phyloP scores from a whole-genome alignment of 148 eudicot genomes.

The Gaultheria prostrata region DNA sequence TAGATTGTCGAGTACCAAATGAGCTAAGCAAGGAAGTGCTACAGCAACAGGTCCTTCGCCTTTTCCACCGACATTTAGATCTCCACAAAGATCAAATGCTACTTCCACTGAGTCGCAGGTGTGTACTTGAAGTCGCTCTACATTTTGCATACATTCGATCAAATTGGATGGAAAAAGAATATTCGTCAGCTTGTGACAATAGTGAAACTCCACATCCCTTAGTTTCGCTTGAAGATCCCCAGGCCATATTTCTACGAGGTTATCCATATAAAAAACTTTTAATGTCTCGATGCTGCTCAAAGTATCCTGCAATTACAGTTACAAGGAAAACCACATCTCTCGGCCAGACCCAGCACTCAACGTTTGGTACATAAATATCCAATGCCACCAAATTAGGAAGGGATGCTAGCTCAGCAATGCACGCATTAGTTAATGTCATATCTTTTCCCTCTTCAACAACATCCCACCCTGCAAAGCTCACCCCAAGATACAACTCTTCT shows the following conservation, averaged over 20 bases:
- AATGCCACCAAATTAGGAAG: not conserved
- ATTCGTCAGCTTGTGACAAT: not conserved
- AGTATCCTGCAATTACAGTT: not conserved
- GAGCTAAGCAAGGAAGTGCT: not conserved
- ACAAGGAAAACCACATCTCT: not conserved
- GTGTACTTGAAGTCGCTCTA: not conserved
- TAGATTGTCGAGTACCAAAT: not conserved
- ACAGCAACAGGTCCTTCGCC: not conserved
- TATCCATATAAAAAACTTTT: not conserved
- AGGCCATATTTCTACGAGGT: conserved; percentile 8
- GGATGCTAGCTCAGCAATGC: not conserved
- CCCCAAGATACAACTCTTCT: not conserved
- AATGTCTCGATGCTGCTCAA: not conserved
- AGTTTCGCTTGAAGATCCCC: conserved; percentile 3
- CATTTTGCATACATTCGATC: not conserved
- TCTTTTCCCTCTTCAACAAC: not conserved
- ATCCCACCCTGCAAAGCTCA: not conserved
- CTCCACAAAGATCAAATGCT: conserved; percentile 5
- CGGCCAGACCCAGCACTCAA: not conserved
- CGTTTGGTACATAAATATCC: not conserved
- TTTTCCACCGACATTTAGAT: not conserved
- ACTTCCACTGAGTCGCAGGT: not conserved
- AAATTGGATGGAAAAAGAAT: not conserved
- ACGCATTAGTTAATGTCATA: not conserved
- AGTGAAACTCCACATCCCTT: not conserved